Conservation (phyloP, 2,329 filamentous ascomycete species). For the Fusarium oxysporum region DNA sequence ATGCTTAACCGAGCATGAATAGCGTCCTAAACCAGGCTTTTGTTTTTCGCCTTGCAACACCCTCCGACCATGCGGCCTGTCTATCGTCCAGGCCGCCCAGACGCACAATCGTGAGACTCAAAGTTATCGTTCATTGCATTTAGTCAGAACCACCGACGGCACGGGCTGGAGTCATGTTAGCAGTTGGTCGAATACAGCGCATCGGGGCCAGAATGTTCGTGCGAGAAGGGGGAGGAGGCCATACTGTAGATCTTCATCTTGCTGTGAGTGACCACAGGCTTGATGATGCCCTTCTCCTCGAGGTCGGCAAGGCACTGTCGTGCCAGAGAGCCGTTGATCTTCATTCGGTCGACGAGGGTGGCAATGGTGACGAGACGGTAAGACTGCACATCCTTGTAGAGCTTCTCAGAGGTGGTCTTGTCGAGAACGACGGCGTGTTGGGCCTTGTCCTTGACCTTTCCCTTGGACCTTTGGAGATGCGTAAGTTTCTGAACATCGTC, state of each 20-base stretch:
- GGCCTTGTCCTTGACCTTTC: constrained; percentile 99
- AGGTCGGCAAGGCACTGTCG: constrained; percentile 89
- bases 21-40: constrained; percentile 53
- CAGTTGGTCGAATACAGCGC: constrained; percentile 3
- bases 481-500: constrained; percentile 34
- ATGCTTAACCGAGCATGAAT: constrained; percentile 56
- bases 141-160: constrained; percentile 65
- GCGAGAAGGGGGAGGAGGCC: constrained; percentile 46
- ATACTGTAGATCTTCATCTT: constrained; percentile 98
- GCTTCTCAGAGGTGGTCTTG: constrained; percentile 96
- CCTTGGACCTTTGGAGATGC: constrained; percentile 52
- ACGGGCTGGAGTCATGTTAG: constrained; percentile 63
- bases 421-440: constrained; percentile 99
- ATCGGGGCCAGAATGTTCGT: background rate
- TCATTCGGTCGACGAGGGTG: constrained; percentile 98
- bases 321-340: constrained; percentile 99
- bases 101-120: constrained; percentile 55
- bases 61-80: constrained; percentile 51
- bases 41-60: constrained; percentile 50
- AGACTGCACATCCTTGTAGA: constrained; percentile 99
- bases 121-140: constrained; percentile 50
- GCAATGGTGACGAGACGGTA: constrained; percentile 99
- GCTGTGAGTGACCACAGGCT: constrained; percentile 95
- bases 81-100: constrained; percentile 52
- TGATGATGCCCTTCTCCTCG: constrained; percentile 98